A percentile compares a stretch with the other conserved stretches of the same genome.
phyloP scores from a whole-genome alignment of 2,329 filamentous ascomycete species.

The Xylogone sp. region DNA sequence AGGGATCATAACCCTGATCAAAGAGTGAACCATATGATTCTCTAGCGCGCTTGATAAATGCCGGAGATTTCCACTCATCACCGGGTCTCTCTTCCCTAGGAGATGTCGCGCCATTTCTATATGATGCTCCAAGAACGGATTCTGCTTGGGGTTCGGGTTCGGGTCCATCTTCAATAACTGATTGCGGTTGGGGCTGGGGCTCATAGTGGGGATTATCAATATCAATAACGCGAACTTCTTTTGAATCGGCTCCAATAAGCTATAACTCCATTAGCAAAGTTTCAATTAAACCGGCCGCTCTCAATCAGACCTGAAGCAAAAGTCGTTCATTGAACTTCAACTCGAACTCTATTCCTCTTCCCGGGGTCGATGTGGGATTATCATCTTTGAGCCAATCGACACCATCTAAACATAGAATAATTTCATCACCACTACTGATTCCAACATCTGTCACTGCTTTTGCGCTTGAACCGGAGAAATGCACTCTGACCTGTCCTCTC shows the following conservation, averaged over 20 bases:
- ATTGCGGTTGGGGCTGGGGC: conserved; percentile 15
- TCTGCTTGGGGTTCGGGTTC: not conserved
- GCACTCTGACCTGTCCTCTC: conserved; percentile 76
- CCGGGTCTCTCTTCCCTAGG: conserved; percentile 32
- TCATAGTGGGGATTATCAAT: conserved; percentile 41
- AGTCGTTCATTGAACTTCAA: conserved; percentile 50
- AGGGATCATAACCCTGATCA: conserved; percentile 61
- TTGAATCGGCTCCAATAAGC: conserved; percentile 43
- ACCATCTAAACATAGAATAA: conserved; percentile 66
- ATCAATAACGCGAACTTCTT: conserved; percentile 46
- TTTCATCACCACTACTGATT: conserved; percentile 74
- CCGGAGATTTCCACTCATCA: conserved; percentile 68
- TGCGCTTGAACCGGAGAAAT: conserved; percentile 69
- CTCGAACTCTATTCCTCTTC: conserved; percentile 54
- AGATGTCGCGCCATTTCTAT: not conserved
- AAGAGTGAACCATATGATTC: conserved; percentile 66
- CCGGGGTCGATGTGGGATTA: conserved; percentile 42
- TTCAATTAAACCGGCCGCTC: not conserved
- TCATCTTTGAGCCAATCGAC: conserved; percentile 50
- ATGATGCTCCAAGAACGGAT: not conserved
- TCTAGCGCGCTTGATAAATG: conserved; percentile 70
- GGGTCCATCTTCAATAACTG: conserved; percentile 9
- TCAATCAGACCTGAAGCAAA: conserved; percentile 38
- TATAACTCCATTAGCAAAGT: conserved; percentile 27
- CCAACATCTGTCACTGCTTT: conserved; percentile 62